Conservation (phyloP, 768 basidiomycete genomes). For the Rhizopogon vinicolor region DNA sequence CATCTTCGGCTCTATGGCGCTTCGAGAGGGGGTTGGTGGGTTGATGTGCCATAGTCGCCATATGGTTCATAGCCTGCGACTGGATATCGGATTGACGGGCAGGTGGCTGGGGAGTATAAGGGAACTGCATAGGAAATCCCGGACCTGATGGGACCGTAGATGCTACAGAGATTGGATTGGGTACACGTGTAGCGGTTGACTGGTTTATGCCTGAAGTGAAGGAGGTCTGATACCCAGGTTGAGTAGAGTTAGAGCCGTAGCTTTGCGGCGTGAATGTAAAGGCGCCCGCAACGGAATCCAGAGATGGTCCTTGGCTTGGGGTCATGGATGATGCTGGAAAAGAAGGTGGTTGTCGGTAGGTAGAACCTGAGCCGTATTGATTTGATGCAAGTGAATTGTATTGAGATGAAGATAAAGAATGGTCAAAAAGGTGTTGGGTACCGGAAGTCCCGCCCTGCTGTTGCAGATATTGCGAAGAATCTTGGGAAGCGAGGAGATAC, state of each 20-base stretch:
- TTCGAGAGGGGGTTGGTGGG: background rate
- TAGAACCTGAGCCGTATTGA: slow-evolving; percentile 8
- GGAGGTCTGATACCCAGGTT: slow-evolving; percentile 11
- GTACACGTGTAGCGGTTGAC: background rate
- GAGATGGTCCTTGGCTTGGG: slow-evolving; percentile 9
- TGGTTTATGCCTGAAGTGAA: background rate
- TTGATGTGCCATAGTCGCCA: slow-evolving; percentile 2
- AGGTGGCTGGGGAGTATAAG: slow-evolving; percentile 22
- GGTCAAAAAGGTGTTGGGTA: slow-evolving; percentile 1
- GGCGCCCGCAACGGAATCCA: slow-evolving; percentile 4
- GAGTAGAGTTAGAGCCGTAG: slow-evolving; percentile 8
- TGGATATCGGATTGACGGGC: slow-evolving; percentile 24
- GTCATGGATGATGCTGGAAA: slow-evolving; percentile 8
- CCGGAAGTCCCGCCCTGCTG: slow-evolving; percentile 13
- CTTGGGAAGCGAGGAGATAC: slow-evolving; percentile 12
- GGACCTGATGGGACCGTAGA: background rate
- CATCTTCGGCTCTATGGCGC: slow-evolving; percentile 16
- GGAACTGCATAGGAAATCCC: slow-evolving; percentile 25
- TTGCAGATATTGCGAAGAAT: slow-evolving; percentile 6
- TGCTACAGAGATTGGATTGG: background rate
- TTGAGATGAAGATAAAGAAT: slow-evolving; percentile 1
- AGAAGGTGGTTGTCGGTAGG: background rate
- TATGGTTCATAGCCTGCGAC: slow-evolving; percentile 17
- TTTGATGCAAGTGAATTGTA: slow-evolving; percentile 10
- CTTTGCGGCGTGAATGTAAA: slow-evolving; percentile 10